phyloP scores from a whole-genome alignment of 1,284 basidiomycete genomes.

The Bondarzewia mesenterica region DNA sequence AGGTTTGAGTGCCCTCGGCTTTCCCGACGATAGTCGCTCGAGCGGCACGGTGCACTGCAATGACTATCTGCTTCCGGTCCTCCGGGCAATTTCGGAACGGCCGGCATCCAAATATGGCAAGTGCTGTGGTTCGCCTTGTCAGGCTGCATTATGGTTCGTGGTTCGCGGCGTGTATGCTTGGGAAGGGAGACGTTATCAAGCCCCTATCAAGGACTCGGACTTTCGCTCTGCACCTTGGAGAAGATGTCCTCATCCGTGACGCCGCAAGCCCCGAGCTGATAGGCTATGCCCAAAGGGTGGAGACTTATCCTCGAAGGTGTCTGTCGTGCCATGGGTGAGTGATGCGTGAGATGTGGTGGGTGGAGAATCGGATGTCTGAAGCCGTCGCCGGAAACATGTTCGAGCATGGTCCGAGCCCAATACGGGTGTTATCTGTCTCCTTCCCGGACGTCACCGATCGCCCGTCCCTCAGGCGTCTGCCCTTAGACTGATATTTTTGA shows the following conservation, averaged over 20 bases:
- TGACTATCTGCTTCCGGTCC: background rate
- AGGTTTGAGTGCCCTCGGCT: too few species aligned
- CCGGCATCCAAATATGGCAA: background rate
- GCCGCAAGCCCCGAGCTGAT: background rate
- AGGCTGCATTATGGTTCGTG: background rate
- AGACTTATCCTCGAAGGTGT: background rate
- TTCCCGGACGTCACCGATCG: too few species aligned
- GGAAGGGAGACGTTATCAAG: background rate
- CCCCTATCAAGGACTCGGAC: background rate
- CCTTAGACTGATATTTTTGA: too few species aligned
- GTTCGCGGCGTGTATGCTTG: background rate
- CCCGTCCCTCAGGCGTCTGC: too few species aligned
- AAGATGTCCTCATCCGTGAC: background rate
- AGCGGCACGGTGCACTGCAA: too few species aligned
- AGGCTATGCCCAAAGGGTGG: background rate
- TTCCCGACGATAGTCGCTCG: too few species aligned
- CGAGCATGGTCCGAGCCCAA: too few species aligned
- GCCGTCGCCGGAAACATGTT: too few species aligned
- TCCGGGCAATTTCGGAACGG: background rate
- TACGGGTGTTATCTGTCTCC: too few species aligned
- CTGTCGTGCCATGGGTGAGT: too few species aligned
- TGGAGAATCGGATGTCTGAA: too few species aligned
- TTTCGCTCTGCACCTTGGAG: background rate
- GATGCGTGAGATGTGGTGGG: too few species aligned
- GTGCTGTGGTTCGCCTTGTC: background rate